A percentile compares a stretch with the other conserved stretches of the same genome.
phyloP scores from a whole-genome alignment of 202 grass and related monocot genomes.

The Elaeis oleifera region DNA sequence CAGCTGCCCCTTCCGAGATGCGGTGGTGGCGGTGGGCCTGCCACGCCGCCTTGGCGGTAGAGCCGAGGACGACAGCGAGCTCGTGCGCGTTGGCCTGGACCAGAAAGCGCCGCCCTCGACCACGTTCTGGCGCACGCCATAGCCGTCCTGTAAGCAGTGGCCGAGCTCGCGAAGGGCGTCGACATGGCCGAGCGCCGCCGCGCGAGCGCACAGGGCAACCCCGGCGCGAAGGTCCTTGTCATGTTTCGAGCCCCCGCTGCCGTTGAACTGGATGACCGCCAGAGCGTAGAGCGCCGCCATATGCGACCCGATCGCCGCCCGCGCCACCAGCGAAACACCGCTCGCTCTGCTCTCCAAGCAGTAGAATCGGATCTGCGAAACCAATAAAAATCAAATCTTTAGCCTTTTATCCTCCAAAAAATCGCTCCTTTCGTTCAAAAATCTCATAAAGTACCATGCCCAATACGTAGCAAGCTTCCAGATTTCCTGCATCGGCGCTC shows the following conservation, averaged over 20 bases:
- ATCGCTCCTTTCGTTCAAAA: neutral
- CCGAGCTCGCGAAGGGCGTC: slow-evolving; percentile 64
- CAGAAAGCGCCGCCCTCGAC: slow-evolving; percentile 35
- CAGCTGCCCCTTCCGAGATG: neutral
- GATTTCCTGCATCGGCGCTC: slow-evolving; percentile 50
- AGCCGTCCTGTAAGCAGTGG: slow-evolving; percentile 69
- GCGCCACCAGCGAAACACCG: slow-evolving; percentile 35
- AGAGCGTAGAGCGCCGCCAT: slow-evolving; percentile 49
- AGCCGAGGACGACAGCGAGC: slow-evolving; percentile 11
- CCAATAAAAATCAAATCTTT: neutral
- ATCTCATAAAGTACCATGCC: slow-evolving; percentile 44
- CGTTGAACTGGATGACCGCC: slow-evolving; percentile 64
- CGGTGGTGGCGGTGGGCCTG: neutral
- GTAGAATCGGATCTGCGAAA: slow-evolving; percentile 47
- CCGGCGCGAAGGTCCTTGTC: slow-evolving; percentile 52
- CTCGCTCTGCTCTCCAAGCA: slow-evolving; percentile 37
- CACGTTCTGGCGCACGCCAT: slow-evolving; percentile 44
- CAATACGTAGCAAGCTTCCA: slow-evolving; percentile 63
- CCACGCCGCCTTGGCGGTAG: neutral
- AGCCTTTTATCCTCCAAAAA: neutral
- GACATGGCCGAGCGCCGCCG: slow-evolving; percentile 49
- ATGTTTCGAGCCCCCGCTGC: slow-evolving; percentile 43
- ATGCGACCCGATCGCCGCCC: slow-evolving; percentile 37
- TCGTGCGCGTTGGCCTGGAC: slow-evolving; percentile 48
- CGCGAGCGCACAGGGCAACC: slow-evolving; percentile 44